Conservation (phyloP, 345 rosid species). For the Kernera saxatilis region DNA sequence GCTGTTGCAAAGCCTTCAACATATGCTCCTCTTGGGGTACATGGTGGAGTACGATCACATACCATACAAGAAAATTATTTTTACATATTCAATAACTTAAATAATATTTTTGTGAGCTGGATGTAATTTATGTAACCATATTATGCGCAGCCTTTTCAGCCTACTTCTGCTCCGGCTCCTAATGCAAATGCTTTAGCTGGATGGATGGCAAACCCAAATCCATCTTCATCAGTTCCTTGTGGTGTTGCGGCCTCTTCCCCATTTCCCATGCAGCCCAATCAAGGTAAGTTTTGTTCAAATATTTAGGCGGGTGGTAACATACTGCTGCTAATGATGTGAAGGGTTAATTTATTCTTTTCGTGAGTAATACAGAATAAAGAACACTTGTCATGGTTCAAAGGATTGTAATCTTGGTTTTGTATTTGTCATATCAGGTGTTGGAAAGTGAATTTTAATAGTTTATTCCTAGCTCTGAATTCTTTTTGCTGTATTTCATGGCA, state of each 20-base stretch:
- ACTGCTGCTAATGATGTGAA: slow-evolving; percentile 53
- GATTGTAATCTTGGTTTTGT: neutral
- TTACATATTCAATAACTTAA: neutral
- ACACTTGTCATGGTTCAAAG: neutral
- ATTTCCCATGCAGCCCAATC: slow-evolving; percentile 42
- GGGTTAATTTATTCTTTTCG: neutral
- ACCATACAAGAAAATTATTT: neutral
- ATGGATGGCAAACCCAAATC: slow-evolving; percentile 77
- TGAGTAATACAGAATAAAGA: neutral
- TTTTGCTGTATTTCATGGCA: slow-evolving; percentile 19
- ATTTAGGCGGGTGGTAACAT: slow-evolving; percentile 45
- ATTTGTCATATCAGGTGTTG: neutral
- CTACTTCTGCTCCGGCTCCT: slow-evolving; percentile 54
- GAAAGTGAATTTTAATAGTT: neutral
- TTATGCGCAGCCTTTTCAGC: slow-evolving; percentile 63
- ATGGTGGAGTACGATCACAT: slow-evolving; percentile 55
- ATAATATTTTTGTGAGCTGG: neutral
- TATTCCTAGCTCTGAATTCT: neutral
- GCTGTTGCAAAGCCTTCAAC: slow-evolving; percentile 69
- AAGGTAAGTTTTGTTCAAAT: slow-evolving; percentile 20
- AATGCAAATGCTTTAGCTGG: slow-evolving; percentile 62
- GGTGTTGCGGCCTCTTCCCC: slow-evolving; percentile 82
- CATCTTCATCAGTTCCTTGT: slow-evolving; percentile 69
- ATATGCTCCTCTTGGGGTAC: slow-evolving; percentile 65
- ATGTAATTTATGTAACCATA: slow-evolving; percentile 6